phyloP scores from a whole-genome alignment of 2,329 filamentous ascomycete genomes.

The Phyllosticta paracitricarpa region DNA sequence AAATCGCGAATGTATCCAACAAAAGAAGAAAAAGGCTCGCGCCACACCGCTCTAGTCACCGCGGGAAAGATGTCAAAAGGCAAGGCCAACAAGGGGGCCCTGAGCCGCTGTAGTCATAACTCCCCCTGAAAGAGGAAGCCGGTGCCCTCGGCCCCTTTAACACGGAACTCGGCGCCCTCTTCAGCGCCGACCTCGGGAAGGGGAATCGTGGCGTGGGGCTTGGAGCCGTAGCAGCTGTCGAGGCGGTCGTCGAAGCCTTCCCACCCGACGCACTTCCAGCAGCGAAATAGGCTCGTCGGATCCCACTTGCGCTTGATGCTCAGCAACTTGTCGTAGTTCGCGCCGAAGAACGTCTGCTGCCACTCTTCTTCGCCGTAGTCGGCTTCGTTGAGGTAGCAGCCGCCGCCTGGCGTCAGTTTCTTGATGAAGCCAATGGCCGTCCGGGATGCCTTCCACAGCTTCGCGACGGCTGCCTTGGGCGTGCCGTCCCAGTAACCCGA shows the following conservation, averaged over 20 bases:
- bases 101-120: neutral
- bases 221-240: conserved; percentile 5
- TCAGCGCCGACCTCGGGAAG: neutral
- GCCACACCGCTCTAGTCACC: neutral
- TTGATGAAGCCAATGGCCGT: conserved; percentile 24
- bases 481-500: conserved; percentile 22
- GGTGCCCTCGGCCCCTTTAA: neutral
- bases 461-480: neutral
- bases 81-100: neutral
- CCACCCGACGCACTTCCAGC: conserved; percentile 14
- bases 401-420: conserved; percentile 24
- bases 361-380: conserved; percentile 9
- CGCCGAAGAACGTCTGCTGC: conserved; percentile 11
- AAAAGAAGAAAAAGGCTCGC: neutral
- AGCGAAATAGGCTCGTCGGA: conserved; percentile 12
- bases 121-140: neutral
- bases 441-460: conserved; percentile 13
- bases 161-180: neutral
- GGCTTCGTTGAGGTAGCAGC: conserved; percentile 14
- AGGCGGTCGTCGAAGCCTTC: conserved; percentile 1
- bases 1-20: neutral
- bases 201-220: neutral
- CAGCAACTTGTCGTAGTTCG: conserved; percentile 15
- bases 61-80: neutral
- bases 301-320: conserved; percentile 19